phyloP scores from a whole-genome alignment of 371 early-diverging fungal genomes.

The Sporodiniella umbellata region DNA sequence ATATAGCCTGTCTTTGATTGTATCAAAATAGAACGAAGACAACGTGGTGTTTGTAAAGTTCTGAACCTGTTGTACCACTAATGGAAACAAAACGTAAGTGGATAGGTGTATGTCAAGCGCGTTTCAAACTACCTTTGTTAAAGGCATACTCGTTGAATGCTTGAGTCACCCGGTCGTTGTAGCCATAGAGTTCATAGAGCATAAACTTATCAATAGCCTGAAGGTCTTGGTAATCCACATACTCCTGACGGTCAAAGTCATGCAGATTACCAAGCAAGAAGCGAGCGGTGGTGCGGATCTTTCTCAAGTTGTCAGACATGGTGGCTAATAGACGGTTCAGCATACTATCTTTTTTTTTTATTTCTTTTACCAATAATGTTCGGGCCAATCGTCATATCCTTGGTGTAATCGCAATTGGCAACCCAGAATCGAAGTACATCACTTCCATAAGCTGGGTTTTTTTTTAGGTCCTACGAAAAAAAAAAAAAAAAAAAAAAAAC shows the following conservation, averaged over 20 bases:
- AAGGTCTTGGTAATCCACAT: constrained; percentile 55
- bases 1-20: constrained; percentile 82
- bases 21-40: constrained; percentile 83
- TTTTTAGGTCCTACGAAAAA: constrained; percentile 63
- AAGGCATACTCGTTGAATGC: constrained; percentile 66
- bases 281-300: constrained; percentile 75
- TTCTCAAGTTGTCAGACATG: constrained; percentile 68
- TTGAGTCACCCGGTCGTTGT: constrained; percentile 50
- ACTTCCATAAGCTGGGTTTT: constrained; percentile 78
- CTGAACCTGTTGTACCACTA: constrained; percentile 63
- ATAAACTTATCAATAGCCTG: constrained; percentile 69
- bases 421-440: constrained; percentile 86
- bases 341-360: neutral
- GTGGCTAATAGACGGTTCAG: constrained; percentile 37
- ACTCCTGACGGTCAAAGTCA: constrained; percentile 52
- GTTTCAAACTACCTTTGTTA: constrained; percentile 52
- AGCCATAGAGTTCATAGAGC: constrained; percentile 63
- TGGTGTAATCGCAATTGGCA: constrained; percentile 79
- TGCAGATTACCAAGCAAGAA: constrained; percentile 82
- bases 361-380: constrained; percentile 51
- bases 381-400: constrained; percentile 76
- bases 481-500: too few relatives aligned
- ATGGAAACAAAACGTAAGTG: constrained; percentile 1
- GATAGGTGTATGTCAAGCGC: neutral
- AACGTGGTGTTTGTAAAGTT: constrained; percentile 67